phyloP scores from a whole-genome alignment of 2,329 filamentous ascomycete genomes.

The Stagonosporopsis vannaccii region DNA sequence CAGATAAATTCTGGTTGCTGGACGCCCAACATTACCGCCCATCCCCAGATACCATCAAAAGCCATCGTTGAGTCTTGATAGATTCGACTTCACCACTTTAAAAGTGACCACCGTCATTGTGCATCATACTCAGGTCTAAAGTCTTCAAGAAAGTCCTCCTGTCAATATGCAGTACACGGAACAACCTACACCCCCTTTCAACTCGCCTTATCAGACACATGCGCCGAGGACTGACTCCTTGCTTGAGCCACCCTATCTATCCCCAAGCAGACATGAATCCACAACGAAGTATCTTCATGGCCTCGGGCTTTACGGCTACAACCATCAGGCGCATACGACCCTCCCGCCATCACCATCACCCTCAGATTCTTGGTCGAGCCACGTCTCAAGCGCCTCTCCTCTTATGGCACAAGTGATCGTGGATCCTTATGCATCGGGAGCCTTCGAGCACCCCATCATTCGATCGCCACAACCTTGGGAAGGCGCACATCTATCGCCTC shows the following conservation, averaged over 20 bases:
- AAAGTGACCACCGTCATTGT: slow-evolving; percentile 14
- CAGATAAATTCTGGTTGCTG: slow-evolving; percentile 42
- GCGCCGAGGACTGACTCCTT: slow-evolving; percentile 33
- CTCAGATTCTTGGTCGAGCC: slow-evolving; percentile 42
- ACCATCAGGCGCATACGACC: slow-evolving; percentile 30
- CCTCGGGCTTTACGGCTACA: slow-evolving; percentile 46
- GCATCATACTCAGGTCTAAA: slow-evolving; percentile 12
- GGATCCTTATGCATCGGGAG: slow-evolving; percentile 42
- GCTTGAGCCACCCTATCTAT: slow-evolving; percentile 46
- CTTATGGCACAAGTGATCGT: slow-evolving; percentile 39
- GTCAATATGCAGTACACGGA: slow-evolving; percentile 38
- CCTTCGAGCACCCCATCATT: slow-evolving; percentile 44
- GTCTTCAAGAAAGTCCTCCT: slow-evolving; percentile 18
- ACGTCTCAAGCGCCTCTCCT: slow-evolving; percentile 39
- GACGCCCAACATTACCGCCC: slow-evolving; percentile 31
- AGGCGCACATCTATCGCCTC: slow-evolving; percentile 39
- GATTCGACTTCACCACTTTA: slow-evolving; percentile 11
- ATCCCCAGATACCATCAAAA: slow-evolving; percentile 22
- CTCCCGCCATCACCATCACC: slow-evolving; percentile 48
- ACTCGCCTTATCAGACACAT: slow-evolving; percentile 47
- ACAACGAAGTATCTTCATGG: slow-evolving; percentile 41
- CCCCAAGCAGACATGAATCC: slow-evolving; percentile 41
- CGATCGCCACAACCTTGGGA: slow-evolving; percentile 43
- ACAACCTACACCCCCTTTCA: slow-evolving; percentile 45
- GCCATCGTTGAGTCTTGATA: slow-evolving; percentile 1